Conservation (phyloP, 768 basidiomycete genomes). For the Paxillus ammoniavirescens region DNA sequence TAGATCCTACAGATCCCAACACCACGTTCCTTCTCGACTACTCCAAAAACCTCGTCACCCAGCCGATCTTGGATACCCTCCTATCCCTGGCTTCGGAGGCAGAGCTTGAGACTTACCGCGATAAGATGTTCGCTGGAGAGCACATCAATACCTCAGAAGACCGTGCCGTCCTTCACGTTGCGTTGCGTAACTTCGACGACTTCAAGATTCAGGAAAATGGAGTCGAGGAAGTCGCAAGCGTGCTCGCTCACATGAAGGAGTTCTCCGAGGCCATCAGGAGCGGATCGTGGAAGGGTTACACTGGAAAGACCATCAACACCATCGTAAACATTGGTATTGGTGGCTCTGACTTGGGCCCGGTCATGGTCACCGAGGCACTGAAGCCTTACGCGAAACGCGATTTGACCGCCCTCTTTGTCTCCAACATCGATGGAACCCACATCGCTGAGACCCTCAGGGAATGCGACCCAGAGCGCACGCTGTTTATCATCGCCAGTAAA, state of each 20-base stretch:
- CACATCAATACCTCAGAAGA: conserved; percentile 99
- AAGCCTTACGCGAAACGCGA: conserved; percentile 91
- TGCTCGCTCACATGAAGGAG: conserved; percentile 87
- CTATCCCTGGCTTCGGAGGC: conserved; percentile 85
- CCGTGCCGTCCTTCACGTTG: conserved; percentile 94
- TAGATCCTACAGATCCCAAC: conserved; percentile 58
- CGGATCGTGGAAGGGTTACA: conserved; percentile 96
- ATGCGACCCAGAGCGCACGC: conserved; percentile 87
- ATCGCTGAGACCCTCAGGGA: conserved; percentile 80
- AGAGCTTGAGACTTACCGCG: conserved; percentile 75
- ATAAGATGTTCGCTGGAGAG: conserved; percentile 93
- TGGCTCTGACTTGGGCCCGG: conserved; percentile 95
- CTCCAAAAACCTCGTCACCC: conserved; percentile 93
- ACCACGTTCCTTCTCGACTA: conserved; percentile 91
- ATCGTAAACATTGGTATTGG: conserved; percentile 99
- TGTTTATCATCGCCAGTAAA: conserved; percentile 99
- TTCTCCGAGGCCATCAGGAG: conserved; percentile 84
- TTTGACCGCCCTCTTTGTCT: conserved; percentile 85
- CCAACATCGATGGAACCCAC: conserved; percentile 98
- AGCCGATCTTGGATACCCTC: conserved; percentile 76
- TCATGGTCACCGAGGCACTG: conserved; percentile 98
- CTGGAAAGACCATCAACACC: conserved; percentile 89
- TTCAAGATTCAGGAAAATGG: conserved; percentile 81
- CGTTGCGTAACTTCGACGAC: conserved; percentile 77
- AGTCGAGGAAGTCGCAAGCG: conserved; percentile 76